A percentile compares a stretch with the other conserved stretches of the same genome.
Conservation (phyloP, 2,329 filamentous ascomycete genomes). For the Pseudogymnoascus sp. region DNA sequence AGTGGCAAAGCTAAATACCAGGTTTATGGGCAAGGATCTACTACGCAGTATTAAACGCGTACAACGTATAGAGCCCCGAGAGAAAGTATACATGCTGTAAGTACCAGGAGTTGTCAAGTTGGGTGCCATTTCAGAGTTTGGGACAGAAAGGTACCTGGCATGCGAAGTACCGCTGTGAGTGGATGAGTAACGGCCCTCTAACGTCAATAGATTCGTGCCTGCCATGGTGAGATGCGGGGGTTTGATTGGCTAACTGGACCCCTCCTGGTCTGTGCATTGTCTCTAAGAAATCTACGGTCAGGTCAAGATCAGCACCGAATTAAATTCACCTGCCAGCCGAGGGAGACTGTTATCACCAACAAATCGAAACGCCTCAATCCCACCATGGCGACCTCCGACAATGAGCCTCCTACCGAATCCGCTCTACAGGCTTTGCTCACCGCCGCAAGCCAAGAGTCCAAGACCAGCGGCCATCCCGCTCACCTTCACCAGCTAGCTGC, state of each 20-base stretch:
- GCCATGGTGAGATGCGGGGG: background rate
- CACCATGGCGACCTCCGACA: conserved; percentile 6
- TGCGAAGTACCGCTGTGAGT: background rate
- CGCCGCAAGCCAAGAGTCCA: conserved; percentile 17
- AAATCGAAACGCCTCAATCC: background rate
- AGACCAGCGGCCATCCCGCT: conserved; percentile 20
- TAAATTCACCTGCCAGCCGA: conserved; percentile 2
- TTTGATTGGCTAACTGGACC: background rate
- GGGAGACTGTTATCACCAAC: background rate
- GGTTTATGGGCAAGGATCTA: background rate
- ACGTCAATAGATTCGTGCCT: background rate
- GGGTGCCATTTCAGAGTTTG: background rate
- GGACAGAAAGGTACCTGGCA: background rate
- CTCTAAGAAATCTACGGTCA: background rate
- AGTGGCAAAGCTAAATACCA: background rate
- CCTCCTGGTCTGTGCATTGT: background rate
- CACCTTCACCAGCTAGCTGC: conserved; percentile 44
- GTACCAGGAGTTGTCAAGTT: background rate
- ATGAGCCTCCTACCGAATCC: conserved; percentile 16
- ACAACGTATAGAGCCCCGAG: no score
- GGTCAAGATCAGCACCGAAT: background rate
- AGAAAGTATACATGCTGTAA: background rate
- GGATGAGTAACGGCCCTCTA: background rate
- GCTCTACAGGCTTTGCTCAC: conserved; percentile 23
- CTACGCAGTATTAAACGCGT: background rate